Base-by-base conservation (phyloP, 441 rosid species). In the Viola pubescens region DNA sequence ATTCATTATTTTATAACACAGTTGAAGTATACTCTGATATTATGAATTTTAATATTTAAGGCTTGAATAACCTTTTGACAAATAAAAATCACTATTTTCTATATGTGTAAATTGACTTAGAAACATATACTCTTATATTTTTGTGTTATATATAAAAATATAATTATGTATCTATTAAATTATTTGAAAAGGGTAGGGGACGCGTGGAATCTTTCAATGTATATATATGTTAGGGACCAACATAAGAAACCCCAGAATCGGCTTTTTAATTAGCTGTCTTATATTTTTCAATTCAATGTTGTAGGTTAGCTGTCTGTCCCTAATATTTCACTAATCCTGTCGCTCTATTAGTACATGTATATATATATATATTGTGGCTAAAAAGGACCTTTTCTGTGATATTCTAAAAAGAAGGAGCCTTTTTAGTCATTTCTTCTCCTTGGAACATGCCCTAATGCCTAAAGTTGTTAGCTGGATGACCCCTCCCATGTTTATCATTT, bases 381-480 rank as follows among this genome's bases (percentile, higher is more conserved):
- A 84, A 87, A 82, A 59, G 82, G 89, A 79, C 82, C 89, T 87
- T 90, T 89, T 64, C n/a, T 49, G 85, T 79, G 70, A 80, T 75
- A 69, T 76, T 77, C 47, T 66, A 56, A 70, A 71, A 76, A 76
- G 72, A 68, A 54, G 49, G 73, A 68, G 67, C 73, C 82, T 75
- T 80, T 81, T 45, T 66, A 65, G 85, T 79, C 76, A 78, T 60
- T 77, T 26, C 2, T 73, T 70, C 54, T 67, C 77, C 76, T 70
- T 41, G 72, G 77, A 67, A 73, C 73, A 58, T 72, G 75, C 79
- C 81, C 82, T 77, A 76, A 78, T 76, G 88, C 79, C 82, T 77
- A 80, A 78, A 77, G 88, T 66, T 73, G 62, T 81, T 80, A 58
- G 81, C 91, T 67, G 77, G 77, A 83, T 56, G 70, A 71, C 70